phyloP scores from a whole-genome alignment of 257 asterid species.

The Phtheirospermum japonicum region DNA sequence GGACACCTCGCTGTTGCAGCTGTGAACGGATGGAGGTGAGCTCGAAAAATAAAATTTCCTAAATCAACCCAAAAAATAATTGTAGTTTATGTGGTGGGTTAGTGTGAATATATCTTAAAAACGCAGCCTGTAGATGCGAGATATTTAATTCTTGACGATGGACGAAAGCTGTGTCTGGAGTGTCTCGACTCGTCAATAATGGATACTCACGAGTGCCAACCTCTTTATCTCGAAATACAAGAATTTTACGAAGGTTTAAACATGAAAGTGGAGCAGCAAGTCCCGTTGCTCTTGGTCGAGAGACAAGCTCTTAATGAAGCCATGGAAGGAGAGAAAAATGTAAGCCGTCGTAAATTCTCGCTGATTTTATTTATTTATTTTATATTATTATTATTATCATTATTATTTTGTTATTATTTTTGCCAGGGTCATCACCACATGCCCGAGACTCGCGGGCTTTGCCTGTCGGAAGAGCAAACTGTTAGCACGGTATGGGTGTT shows the following conservation, averaged over 20 bases:
- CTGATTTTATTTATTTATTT: constrained; percentile 9
- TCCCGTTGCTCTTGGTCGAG: constrained; percentile 95
- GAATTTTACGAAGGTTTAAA: constrained; percentile 90
- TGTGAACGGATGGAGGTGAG: constrained; percentile 95
- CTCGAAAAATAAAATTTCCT: background rate
- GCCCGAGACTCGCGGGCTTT: constrained; percentile 98
- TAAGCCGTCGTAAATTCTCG: constrained; percentile 21
- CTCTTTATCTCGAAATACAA: constrained; percentile 94
- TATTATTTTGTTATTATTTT: constrained; percentile 8
- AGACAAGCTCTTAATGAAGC: constrained; percentile 98
- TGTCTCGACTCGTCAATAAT: constrained; percentile 93
- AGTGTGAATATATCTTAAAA: constrained; percentile 21
- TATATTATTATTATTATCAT: background rate
- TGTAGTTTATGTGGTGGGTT: background rate
- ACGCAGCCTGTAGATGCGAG: constrained; percentile 85
- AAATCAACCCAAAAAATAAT: background rate
- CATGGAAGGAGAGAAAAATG: constrained; percentile 98
- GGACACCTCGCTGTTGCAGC: constrained; percentile 98
- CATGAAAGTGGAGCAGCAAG: constrained; percentile 97
- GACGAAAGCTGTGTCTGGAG: constrained; percentile 91
- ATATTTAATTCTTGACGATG: constrained; percentile 87
- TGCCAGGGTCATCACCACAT: constrained; percentile 93
- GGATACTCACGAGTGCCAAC: constrained; percentile 98
- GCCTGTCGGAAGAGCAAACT: constrained; percentile 96
- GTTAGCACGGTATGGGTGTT: constrained; percentile 72